Conservation (phyloP, 768 basidiomycete genomes). For the Royoungia palumana region DNA sequence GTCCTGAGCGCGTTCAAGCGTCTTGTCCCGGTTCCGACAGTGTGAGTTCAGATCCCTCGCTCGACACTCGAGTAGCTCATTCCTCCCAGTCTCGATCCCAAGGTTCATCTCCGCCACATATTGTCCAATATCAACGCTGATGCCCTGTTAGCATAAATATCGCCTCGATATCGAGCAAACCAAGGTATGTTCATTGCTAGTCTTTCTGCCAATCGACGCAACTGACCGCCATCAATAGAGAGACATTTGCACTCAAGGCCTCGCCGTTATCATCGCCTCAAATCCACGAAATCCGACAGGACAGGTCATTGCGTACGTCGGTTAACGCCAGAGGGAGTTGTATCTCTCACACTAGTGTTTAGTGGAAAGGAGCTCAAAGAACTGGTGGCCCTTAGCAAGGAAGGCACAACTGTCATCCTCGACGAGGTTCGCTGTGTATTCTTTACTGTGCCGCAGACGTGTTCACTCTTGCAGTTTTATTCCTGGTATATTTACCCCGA, state of each 20-base stretch:
- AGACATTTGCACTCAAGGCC: constrained; percentile 80
- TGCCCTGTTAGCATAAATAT: constrained; percentile 53
- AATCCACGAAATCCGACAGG: constrained; percentile 98
- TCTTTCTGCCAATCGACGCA: constrained; percentile 1
- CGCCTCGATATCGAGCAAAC: constrained; percentile 76
- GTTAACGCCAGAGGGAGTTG: background rate
- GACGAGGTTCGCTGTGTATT: constrained; percentile 60
- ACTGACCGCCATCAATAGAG: constrained; percentile 37
- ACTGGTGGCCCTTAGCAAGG: constrained; percentile 67
- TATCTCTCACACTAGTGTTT: constrained; percentile 8
- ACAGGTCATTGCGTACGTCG: constrained; percentile 66
- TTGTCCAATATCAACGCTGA: constrained; percentile 5
- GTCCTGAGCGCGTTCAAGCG: constrained; percentile 83
- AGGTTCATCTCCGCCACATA: constrained; percentile 26
- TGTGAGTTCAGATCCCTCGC: constrained; percentile 44
- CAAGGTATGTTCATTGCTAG: constrained; percentile 41
- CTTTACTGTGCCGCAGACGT: background rate
- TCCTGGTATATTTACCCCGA: constrained; percentile 95
- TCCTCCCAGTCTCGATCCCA: constrained; percentile 42
- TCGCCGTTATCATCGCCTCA: constrained; percentile 82
- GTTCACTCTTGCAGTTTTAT: constrained; percentile 62
- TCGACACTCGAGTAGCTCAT: constrained; percentile 1
- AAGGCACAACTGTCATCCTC: constrained; percentile 80
- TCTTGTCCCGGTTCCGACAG: constrained; percentile 87
- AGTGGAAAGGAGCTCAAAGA: constrained; percentile 80